Evolutionary conservation across 2,329 filamentous ascomycete species (phyloP).

Genomic region (Fusarium mexicanum): DNA sequence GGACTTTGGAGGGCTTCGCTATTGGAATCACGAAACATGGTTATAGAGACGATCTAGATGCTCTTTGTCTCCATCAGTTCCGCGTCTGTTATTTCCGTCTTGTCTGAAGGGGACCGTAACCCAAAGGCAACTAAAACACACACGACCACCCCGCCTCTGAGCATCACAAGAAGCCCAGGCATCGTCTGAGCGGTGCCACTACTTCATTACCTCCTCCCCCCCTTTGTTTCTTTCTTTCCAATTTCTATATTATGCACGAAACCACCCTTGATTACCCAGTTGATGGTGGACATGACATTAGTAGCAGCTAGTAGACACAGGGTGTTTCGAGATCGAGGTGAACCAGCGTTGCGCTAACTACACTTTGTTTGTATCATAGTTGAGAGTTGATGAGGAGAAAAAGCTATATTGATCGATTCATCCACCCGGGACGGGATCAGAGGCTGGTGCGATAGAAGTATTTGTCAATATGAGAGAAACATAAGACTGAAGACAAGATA

Average conservation of each 20-base stretch:
- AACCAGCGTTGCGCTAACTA: conserved; percentile 11
- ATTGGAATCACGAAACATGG: conserved; percentile 38
- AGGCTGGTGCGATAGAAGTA: conserved; percentile 15
- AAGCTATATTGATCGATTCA: not conserved
- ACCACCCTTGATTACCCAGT: not conserved
- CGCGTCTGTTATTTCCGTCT: conserved; percentile 1
- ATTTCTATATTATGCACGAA: conserved; percentile 30
- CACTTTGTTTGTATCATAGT: conserved; percentile 37
- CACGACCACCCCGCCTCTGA: not conserved
- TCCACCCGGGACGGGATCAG: not conserved
- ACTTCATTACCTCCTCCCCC: not conserved
- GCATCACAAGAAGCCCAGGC: not conserved
- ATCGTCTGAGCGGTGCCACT: conserved; percentile 4
- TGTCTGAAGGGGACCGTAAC: conserved; percentile 1
- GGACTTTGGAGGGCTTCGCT: conserved; percentile 38
- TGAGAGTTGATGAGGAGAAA: not conserved
- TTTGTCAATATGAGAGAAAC: conserved; percentile 5
- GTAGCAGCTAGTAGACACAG: not conserved
- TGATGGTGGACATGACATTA: not conserved
- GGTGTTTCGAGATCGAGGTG: not conserved
- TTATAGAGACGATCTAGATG: conserved; percentile 41
- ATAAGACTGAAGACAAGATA: conserved; percentile 15
- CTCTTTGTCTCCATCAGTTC: conserved; percentile 15
- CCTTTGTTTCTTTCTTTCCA: not conserved
- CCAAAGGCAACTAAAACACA: not conserved